Base-by-base conservation (phyloP, 371 early-diverging fungal genomes). In the Chytridiales sp. region DNA sequence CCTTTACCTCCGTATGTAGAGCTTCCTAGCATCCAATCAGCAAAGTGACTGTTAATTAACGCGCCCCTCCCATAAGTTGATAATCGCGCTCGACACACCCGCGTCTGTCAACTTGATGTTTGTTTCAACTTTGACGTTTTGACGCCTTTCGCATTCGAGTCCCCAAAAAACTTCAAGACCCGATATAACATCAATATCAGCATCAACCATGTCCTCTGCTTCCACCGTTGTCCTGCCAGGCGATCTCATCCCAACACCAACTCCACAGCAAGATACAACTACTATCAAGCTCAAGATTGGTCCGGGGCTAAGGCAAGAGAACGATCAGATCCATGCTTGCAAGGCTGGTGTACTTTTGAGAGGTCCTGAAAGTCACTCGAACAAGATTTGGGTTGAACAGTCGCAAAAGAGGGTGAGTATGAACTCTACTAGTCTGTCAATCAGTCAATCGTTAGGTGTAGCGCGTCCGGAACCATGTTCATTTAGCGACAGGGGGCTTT, bases 351-450 rank as follows among this genome's bases (percentile, higher is more conserved):
- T 88, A 6, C 68, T 93, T 22, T 74, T 73, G 44, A 79, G 80
- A 66, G 62, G 72, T 36, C n/a, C n/a, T n/a, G n/a, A n/a, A n/a
- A 70, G 67, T 26, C 64, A 66, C 8, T 82, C 77, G 19, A 85
- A 86, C 64, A 73, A 79, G 62, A 87, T 83, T 77, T 93, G 91
- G 91, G 80, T 94, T 34, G 90, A 87, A 39, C 79, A 84, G 64
- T 86, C 87, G 67, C 89, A 89, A 73, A 85, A 86, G 68, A 73
- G 88, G 63, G 91, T 88, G 74, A 67, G 81, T 73, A n/a, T 24
- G 2, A 22, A 8, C 22, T 11, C 15, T 8, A 21, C 11, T 9
- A 21, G 38, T 48, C 15, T 24, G 19, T 46, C 27, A 46, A 39
- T 39, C 56, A 17, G 29, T 26, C 19, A 32, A 30, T 32, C 26